phyloP scores from a whole-genome alignment of 768 basidiomycete genomes.

The Rhodotorula kratochvilovae region DNA sequence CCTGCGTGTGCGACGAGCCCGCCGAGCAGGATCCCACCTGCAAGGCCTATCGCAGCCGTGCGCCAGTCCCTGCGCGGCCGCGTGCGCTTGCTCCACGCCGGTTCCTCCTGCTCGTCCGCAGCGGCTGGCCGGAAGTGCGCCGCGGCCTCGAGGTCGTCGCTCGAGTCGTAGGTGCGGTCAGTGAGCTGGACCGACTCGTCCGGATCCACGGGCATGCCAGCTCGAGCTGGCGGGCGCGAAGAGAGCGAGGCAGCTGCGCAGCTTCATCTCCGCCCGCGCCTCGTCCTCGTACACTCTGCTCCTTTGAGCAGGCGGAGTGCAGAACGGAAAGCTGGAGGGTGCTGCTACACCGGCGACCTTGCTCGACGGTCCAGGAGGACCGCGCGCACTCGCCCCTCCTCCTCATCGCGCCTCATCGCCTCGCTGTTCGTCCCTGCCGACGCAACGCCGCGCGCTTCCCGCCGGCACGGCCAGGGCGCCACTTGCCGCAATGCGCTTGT shows the following conservation, averaged over 20 bases:
- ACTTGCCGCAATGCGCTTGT: no score
- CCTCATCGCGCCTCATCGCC: no score
- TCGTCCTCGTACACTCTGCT: no score
- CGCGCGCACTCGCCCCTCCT: no score
- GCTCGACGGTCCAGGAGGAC: no score
- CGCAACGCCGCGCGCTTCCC: no score
- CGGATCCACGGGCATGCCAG: not conserved
- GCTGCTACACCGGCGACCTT: no score
- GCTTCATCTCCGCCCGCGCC: not conserved
- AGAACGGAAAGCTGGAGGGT: no score
- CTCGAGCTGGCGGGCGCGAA: constrained; percentile 11
- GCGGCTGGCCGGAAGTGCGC: not conserved
- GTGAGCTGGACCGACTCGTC: constrained; percentile 28
- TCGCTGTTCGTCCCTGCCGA: no score
- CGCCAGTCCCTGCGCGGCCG: constrained; percentile 5
- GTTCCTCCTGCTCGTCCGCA: not conserved
- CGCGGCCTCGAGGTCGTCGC: not conserved
- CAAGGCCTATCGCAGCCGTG: not conserved
- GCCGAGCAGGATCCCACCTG: not conserved
- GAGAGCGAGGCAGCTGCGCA: no score
- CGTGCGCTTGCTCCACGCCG: not conserved
- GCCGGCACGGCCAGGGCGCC: no score
- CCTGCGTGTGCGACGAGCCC: not conserved
- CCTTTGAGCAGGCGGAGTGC: no score
- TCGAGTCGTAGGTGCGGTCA: constrained; percentile 6